Base-by-base conservation (phyloP, 2,329 filamentous ascomycete species). In the Phaeosphaeria sp. region DNA sequence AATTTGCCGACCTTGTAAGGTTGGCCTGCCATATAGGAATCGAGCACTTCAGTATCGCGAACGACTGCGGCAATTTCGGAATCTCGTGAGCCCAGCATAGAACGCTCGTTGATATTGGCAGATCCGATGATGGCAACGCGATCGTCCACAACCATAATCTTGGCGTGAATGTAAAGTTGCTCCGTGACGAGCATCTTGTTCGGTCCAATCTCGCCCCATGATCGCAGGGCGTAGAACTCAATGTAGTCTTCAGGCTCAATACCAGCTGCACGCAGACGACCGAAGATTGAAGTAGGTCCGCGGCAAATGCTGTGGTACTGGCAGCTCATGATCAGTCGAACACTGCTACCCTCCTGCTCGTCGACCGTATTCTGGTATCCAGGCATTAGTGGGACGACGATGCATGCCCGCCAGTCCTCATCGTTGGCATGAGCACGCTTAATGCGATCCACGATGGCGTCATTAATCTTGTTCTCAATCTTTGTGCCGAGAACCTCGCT, bases 341-440 rank as follows among this genome's bases (percentile, higher is more conserved):
- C 91, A 78, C 93, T 97, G 36, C 92, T 97, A 42, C 95, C 95
- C 66, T 97, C 94, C 68, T 95, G 91, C 64, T 92, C 89, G 66
- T 97, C 93, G 20, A 99, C 94, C 0, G 93, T 96, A 71, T 96
- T 97, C 77, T 98, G 93, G 79, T 98, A 99, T 2, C 95, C 95
- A n/a, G 95, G 95, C 88, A 99, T 96, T 30, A 99, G 83, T 1
- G 95, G 95, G 57, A 99, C 96, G 60, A 98, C 79, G 63, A 98
- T 90, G 59, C 93, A 89, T 40, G 91, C 92, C 62, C 91, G 89
- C 95, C 95, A 99, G 53, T 92, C 88, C 75, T 98, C 92, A 49
- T 89, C 87, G 36, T 96, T 92, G 65, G 89, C 86, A 66, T 92
- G 86, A 0, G 95, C 95, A 57, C 91, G 87, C 59, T 93, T 89